These are phyloP conservation scores for Boletus semigastroideus DNA, from an alignment of 1,284 basidiomycete genomes.

Conservation along the genomic window DNA sequence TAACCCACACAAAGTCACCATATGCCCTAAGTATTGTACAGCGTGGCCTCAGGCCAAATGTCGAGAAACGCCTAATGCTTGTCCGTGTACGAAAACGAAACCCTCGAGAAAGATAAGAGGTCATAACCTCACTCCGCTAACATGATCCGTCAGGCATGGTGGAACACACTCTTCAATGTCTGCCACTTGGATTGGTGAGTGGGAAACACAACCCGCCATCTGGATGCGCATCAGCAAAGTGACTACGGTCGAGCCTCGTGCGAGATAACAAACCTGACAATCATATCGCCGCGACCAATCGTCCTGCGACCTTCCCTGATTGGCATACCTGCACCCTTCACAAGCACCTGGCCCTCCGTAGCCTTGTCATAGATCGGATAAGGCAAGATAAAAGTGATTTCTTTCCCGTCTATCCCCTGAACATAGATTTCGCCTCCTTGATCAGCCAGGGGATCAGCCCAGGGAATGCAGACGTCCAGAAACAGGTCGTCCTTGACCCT, in stretches of 20 bases:
- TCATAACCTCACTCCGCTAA: conserved; percentile 13
- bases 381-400: conserved; percentile 62
- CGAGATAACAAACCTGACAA: conserved; percentile 59
- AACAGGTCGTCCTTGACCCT: conserved; percentile 75
- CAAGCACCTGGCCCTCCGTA: conserved; percentile 61
- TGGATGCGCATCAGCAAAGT: conserved; percentile 8
- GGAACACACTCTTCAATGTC: conserved; percentile 30
- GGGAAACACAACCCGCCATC: conserved; percentile 33
- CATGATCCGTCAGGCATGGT: conserved; percentile 21
- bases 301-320: conserved; percentile 62
- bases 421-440: conserved; percentile 54
- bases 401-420: conserved; percentile 69
- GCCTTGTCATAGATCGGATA: conserved; percentile 59
- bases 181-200: conserved; percentile 34
- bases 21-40: conserved; percentile 32
- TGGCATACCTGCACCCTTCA: conserved; percentile 82
- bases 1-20: conserved; percentile 12
- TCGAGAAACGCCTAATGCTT: conserved; percentile 5
- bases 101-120: conserved; percentile 15
- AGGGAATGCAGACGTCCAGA: conserved; percentile 65
- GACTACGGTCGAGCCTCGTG: conserved; percentile 1
- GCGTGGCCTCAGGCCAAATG: conserved; percentile 10
- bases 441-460: conserved; percentile 60
- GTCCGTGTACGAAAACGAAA: conserved; percentile 22
- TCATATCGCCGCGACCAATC: conserved; percentile 73